phyloP scores from a whole-genome alignment of 345 rosid species.

The Ceriops decandra region DNA sequence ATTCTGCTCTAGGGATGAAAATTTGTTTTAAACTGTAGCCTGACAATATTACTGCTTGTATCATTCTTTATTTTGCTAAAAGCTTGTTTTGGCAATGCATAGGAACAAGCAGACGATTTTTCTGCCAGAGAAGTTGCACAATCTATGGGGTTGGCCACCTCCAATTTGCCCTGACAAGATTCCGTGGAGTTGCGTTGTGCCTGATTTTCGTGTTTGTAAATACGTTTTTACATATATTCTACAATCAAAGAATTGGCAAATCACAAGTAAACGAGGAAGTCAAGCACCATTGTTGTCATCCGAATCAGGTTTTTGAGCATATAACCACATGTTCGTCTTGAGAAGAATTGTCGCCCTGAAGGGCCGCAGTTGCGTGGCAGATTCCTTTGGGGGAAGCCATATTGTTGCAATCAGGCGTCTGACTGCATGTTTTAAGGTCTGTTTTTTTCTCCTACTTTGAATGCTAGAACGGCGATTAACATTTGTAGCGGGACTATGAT shows the following conservation, averaged over 20 bases:
- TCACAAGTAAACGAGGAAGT: background rate
- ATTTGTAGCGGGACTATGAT: constrained; percentile 1
- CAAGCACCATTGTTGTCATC: background rate
- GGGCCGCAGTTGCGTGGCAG: no score
- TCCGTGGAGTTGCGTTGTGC: background rate
- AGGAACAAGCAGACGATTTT: constrained; percentile 79
- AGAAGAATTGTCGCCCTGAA: background rate
- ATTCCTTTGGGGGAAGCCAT: no score
- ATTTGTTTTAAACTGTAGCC: no score
- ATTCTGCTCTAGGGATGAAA: background rate
- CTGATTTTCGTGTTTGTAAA: constrained; percentile 4
- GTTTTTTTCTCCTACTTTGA: background rate
- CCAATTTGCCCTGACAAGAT: constrained; percentile 40
- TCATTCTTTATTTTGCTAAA: background rate
- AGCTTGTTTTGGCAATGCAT: background rate
- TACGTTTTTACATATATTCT: constrained; percentile 6
- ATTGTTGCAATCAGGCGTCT: no score
- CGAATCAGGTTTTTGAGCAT: background rate
- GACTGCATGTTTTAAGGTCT: no score
- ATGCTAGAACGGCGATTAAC: background rate
- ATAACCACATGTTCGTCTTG: background rate
- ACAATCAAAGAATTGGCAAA: background rate
- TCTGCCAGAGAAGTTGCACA: constrained; percentile 67
- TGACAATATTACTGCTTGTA: background rate
- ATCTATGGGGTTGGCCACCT: constrained; percentile 65